Conservation (phyloP, 2,329 filamentous ascomycete genomes). For the Penicillium hordei region DNA sequence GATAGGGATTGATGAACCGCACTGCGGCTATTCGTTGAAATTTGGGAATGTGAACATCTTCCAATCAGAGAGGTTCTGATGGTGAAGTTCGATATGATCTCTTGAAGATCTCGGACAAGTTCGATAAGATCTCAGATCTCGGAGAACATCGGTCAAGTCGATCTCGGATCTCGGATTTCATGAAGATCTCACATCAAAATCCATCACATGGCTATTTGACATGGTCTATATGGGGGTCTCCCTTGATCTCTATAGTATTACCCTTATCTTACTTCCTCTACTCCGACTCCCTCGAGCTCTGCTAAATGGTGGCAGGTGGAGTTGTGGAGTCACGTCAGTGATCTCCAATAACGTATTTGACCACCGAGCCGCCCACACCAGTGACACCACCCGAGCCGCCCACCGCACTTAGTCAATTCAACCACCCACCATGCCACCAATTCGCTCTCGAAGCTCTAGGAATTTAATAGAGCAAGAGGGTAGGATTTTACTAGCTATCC, state of each 20-base stretch:
- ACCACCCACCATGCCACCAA: no score
- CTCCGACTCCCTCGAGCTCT: not conserved
- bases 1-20: not conserved
- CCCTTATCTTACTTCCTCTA: not conserved
- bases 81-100: not conserved
- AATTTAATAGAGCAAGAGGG: no score
- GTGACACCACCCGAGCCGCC: no score
- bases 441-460: no score
- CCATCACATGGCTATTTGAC: not conserved
- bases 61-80: not conserved
- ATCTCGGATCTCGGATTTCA: not conserved
- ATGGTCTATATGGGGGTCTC: not conserved
- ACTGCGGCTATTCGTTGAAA: not conserved
- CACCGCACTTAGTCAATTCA: no score
- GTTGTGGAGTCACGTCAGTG: not conserved
- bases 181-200: not conserved
- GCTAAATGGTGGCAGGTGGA: not conserved
- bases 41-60: not conserved
- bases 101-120: not conserved
- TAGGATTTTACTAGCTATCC: no score
- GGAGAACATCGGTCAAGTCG: constrained; percentile 5
- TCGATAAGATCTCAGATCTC: not conserved
- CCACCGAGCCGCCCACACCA: no score
- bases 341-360: no score
- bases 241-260: not conserved